Evolutionary conservation across 768 basidiomycete species (phyloP), one percentile per base, ranked within the genome.

Genomic region (Termitomyces sp.): DNA sequence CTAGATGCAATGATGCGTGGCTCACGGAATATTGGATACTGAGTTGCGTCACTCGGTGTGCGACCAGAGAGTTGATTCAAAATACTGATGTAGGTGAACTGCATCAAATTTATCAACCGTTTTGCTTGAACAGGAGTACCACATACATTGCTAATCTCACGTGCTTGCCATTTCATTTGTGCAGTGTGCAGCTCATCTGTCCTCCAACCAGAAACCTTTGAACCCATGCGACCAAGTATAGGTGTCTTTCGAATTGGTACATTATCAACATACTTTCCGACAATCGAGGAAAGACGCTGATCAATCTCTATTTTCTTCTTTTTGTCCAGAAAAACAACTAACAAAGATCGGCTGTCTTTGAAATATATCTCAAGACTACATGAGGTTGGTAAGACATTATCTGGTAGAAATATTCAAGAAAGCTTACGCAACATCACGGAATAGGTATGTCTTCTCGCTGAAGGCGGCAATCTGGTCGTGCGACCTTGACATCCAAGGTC

Each of bases 21-120:
- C 88, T 50, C 64, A 92, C 90, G 91, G 61, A 92, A 94, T 8
- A 96, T 84, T 0, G 94, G 94, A 71, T 94, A 97, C 63, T 95
- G 93, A 0, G 95, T 96, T 10, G 94, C 92, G 74, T 97, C 94
- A 65, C 88, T 93, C 1, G 94, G 93, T 3, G 94, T 97, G 22
- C 94, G 82, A 43, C 94, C 94, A 3, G 94, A 95, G 22, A 92
- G 81, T 68, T 96, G 93, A 64, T 97, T 97, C 55, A 97, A 73
- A 55, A 97, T 84, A 59, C 90, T 88, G 50, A 96, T 72, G 69
- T 95, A 96, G 1, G 90, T 87, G 68, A 92, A 96, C 93, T 95
- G 56, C 31, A 56, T 26, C 46, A 49, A 5, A 54, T 36, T 46
- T 7, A 16, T 51, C 44, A 46, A 54, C 51, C 42, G 29, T 26